Evolutionary conservation across 345 rosid species (phyloP).

Genomic region (Abelmoschus esculentus): DNA sequence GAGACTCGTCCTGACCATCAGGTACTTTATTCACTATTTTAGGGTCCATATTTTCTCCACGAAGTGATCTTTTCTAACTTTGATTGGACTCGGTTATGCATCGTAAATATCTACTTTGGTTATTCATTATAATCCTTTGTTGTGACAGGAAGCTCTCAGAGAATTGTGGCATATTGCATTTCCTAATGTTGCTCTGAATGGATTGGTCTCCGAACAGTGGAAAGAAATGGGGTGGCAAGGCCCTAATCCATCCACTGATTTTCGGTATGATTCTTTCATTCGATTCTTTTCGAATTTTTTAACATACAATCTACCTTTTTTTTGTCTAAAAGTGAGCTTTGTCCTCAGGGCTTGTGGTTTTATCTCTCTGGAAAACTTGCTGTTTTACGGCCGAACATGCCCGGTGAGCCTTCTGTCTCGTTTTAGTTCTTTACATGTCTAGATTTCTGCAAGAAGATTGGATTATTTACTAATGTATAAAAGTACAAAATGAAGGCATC

Average conservation of each 20-base stretch:
- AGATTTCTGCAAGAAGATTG: conserved; percentile 8
- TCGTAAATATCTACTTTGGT: no score
- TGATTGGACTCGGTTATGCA: no score
- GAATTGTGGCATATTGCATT: conserved; percentile 71
- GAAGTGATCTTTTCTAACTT: no score
- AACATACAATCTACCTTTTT: no score
- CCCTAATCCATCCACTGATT: conserved; percentile 94
- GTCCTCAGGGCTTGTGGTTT: conserved; percentile 81
- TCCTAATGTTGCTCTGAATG: conserved; percentile 55
- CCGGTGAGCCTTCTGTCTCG: conserved; percentile 49
- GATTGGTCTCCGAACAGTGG: conserved; percentile 91
- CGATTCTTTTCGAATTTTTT: background rate
- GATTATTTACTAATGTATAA: conserved; percentile 37
- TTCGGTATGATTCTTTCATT: conserved; percentile 43
- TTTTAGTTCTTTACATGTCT: conserved; percentile 1
- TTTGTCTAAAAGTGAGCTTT: conserved; percentile 9
- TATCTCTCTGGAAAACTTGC: conserved; percentile 80
- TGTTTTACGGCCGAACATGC: conserved; percentile 71
- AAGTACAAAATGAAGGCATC: conserved; percentile 71
- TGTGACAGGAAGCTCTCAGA: conserved; percentile 69
- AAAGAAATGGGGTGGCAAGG: conserved; percentile 99
- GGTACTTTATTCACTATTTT: conserved; percentile 29
- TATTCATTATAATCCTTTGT: background rate
- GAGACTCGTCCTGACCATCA: conserved; percentile 84
- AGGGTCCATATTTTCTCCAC: no score